Evolutionary conservation across 768 basidiomycete genomes (phyloP).

Genomic region (Postia placenta): DNA sequence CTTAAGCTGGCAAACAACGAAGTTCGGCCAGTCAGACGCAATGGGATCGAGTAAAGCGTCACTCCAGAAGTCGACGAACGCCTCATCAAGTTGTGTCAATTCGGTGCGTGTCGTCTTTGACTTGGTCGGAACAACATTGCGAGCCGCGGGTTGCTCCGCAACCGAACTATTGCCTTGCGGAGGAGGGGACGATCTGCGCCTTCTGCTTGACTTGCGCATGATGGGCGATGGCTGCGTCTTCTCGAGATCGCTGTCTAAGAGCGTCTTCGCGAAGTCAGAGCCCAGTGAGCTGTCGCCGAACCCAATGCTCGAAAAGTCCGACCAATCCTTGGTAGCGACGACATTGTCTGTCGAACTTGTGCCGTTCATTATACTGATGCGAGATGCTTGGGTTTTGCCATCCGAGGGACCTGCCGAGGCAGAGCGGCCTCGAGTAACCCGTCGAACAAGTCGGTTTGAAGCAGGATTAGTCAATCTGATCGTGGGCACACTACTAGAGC

Average conservation of each 20-base stretch:
- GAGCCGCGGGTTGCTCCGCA: slow-evolving; percentile 15
- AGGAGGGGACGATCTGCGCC: slow-evolving; percentile 23
- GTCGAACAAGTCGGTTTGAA: slow-evolving; percentile 16
- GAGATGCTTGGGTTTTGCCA: neutral
- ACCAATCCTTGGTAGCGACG: slow-evolving; percentile 48
- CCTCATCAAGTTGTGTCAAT: slow-evolving; percentile 65
- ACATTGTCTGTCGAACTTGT: slow-evolving; percentile 17
- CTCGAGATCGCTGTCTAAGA: slow-evolving; percentile 57
- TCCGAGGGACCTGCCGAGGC: slow-evolving; percentile 19
- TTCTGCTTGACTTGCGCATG: slow-evolving; percentile 30
- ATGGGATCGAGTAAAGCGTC: slow-evolving; percentile 70
- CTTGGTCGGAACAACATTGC: slow-evolving; percentile 5
- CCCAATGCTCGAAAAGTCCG: slow-evolving; percentile 60
- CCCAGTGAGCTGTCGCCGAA: slow-evolving; percentile 40
- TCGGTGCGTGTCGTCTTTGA: slow-evolving; percentile 38
- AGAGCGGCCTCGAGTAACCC: slow-evolving; percentile 27
- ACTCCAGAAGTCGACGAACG: slow-evolving; percentile 79
- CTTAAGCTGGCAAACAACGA: slow-evolving; percentile 67
- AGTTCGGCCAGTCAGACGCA: slow-evolving; percentile 57
- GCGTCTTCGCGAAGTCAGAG: slow-evolving; percentile 46
- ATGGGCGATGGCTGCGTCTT: slow-evolving; percentile 34
- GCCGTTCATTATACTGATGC: slow-evolving; percentile 1
- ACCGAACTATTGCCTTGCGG: slow-evolving; percentile 18
- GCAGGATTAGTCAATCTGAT: slow-evolving; percentile 26
- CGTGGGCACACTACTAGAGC: slow-evolving; percentile 22